These are phyloP conservation scores for Phylloporus rhodoxanthus DNA, from an alignment of 768 basidiomycete species.

Conservation along the genomic window DNA sequence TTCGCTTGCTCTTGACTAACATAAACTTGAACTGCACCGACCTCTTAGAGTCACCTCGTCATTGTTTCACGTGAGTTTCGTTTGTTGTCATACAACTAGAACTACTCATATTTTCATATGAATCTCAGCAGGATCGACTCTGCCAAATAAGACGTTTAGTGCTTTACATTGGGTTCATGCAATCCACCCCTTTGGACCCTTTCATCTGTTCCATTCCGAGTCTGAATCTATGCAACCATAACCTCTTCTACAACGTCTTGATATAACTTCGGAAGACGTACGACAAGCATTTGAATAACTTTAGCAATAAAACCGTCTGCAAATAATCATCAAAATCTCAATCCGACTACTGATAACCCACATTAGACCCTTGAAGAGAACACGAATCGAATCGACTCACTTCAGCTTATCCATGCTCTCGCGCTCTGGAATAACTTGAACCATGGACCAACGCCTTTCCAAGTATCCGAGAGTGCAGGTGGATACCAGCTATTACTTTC, in stretches of 20 bases:
- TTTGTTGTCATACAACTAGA: too few species aligned
- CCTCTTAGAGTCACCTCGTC: too few species aligned
- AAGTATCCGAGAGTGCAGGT: slow-evolving; percentile 43
- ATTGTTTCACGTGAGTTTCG: too few species aligned
- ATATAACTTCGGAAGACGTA: neutral
- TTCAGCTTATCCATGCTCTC: slow-evolving; percentile 49
- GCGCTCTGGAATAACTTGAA: slow-evolving; percentile 93
- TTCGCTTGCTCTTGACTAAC: too few species aligned
- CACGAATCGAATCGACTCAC: slow-evolving; percentile 12
- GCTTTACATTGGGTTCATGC: neutral
- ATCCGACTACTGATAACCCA: neutral
- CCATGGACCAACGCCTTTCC: slow-evolving; percentile 87
- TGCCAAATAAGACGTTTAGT: neutral
- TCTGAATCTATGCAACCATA: neutral
- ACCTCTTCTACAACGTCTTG: neutral
- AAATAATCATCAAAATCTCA: neutral
- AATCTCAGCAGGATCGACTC: too few species aligned
- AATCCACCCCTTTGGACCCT: neutral
- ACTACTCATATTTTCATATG: too few species aligned
- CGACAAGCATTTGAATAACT: neutral
- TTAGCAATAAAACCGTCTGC: slow-evolving; percentile 3
- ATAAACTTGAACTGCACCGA: too few species aligned
- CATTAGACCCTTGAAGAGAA: slow-evolving; percentile 24
- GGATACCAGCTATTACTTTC: slow-evolving; percentile 95
- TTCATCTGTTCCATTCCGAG: neutral